Conservation (phyloP, 2,329 filamentous ascomycete species). For the Colletotrichum melonis region DNA sequence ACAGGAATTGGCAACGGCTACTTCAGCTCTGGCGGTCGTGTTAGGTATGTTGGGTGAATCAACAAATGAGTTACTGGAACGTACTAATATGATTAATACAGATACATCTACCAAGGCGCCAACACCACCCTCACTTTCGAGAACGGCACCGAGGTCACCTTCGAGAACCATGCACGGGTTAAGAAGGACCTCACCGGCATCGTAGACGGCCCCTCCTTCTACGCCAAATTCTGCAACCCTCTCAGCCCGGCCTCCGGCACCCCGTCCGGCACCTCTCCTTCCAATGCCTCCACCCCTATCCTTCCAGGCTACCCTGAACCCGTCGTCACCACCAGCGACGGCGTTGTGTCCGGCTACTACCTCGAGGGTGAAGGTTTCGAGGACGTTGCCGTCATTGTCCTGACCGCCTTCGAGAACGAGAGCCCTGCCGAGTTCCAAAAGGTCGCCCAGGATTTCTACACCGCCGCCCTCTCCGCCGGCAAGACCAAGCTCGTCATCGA, state of each 20-base stretch:
- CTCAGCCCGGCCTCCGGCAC: neutral
- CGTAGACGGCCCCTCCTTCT: constrained; percentile 47
- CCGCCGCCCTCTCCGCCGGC: constrained; percentile 51
- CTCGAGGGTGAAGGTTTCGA: constrained; percentile 47
- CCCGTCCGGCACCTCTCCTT: constrained; percentile 5
- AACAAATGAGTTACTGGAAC: too few species aligned
- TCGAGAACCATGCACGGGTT: constrained; percentile 46
- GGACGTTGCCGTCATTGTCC: constrained; percentile 46
- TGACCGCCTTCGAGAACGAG: constrained; percentile 41
- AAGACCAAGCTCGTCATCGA: constrained; percentile 72
- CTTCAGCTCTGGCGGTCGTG: constrained; percentile 46
- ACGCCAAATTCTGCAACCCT: constrained; percentile 46
- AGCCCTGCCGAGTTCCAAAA: constrained; percentile 48
- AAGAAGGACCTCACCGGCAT: constrained; percentile 44
- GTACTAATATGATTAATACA: neutral
- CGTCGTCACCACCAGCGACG: constrained; percentile 40
- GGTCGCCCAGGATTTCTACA: constrained; percentile 47
- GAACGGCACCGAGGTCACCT: constrained; percentile 46
- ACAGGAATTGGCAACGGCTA: constrained; percentile 40
- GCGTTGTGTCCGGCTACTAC: constrained; percentile 46
- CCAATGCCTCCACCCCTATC: neutral
- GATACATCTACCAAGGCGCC: constrained; percentile 43
- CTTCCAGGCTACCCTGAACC: constrained; percentile 43
- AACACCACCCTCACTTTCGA: constrained; percentile 50
- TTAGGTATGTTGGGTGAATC: neutral